A percentile compares a stretch with the other conserved stretches of the same genome.
phyloP scores from a whole-genome alignment of 2,329 filamentous ascomycete genomes.

The Cryphonectria naterciae region DNA sequence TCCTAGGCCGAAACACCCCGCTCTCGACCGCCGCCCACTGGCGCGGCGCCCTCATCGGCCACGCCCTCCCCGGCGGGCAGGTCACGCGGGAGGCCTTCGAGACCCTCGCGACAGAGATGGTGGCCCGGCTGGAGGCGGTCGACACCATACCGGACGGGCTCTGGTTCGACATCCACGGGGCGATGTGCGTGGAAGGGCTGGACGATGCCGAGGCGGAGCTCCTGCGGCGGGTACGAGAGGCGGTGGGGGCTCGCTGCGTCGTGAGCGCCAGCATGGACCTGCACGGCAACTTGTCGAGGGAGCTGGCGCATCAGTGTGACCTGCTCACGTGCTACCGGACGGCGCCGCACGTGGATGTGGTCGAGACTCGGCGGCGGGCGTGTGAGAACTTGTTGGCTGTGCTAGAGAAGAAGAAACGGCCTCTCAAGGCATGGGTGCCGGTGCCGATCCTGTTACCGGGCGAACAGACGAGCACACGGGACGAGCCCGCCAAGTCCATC shows the following conservation, averaged over 20 bases:
- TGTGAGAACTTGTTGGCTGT: constrained; percentile 52
- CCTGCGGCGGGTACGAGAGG: constrained; percentile 47
- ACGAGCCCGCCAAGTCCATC: constrained; percentile 55
- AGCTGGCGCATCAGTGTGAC: constrained; percentile 53
- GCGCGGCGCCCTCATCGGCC: constrained; percentile 56
- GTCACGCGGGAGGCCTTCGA: constrained; percentile 53
- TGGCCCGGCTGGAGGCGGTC: constrained; percentile 45
- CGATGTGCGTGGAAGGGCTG: constrained; percentile 56
- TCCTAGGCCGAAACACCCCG: constrained; percentile 45
- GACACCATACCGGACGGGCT: constrained; percentile 48
- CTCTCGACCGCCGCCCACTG: constrained; percentile 50
- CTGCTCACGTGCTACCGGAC: constrained; percentile 58
- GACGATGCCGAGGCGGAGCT: constrained; percentile 54
- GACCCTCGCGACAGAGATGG: constrained; percentile 46
- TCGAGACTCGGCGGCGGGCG: constrained; percentile 55
- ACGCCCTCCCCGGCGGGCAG: constrained; percentile 54
- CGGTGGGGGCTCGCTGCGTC: constrained; percentile 50
- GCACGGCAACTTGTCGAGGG: constrained; percentile 57
- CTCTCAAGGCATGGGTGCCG: constrained; percentile 56
- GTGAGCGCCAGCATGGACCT: constrained; percentile 61
- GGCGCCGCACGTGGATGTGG: constrained; percentile 55
- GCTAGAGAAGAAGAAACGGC: constrained; percentile 39
- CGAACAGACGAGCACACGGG: constrained; percentile 58
- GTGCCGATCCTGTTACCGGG: constrained; percentile 56
- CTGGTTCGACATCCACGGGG: constrained; percentile 61